phyloP scores from a whole-genome alignment of 306 rosid species.

The Prunus mira region DNA sequence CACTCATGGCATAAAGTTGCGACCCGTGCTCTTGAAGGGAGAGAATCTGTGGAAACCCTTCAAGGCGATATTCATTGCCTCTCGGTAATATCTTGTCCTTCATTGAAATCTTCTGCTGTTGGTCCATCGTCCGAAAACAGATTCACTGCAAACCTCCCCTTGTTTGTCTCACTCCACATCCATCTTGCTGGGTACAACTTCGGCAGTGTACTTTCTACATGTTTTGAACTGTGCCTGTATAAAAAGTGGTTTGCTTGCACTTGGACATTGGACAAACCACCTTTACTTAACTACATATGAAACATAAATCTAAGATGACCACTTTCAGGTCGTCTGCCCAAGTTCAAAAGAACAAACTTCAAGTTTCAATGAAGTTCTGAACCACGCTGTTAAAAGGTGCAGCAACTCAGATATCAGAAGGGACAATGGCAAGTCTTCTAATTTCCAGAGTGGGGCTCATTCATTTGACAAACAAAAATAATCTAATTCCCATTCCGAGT shows the following conservation, averaged over 20 bases:
- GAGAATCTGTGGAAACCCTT: neutral
- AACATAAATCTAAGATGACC: neutral
- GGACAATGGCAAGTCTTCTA: neutral
- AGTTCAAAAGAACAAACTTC: neutral
- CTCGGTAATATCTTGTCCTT: neutral
- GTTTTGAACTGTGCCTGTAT: neutral
- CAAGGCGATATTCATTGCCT: neutral
- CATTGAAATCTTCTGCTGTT: neutral
- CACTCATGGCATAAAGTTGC: neutral
- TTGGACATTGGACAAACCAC: neutral
- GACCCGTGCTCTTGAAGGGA: neutral
- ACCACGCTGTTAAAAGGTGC: neutral
- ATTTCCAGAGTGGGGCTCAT: neutral
- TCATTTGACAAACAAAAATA: neutral
- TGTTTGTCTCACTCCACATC: neutral
- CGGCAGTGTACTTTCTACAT: neutral
- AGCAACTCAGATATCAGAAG: neutral
- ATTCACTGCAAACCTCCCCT: neutral
- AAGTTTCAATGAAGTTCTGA: neutral
- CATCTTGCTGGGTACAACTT: neutral
- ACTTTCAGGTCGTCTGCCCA: neutral
- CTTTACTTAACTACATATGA: neutral
- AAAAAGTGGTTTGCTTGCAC: neutral
- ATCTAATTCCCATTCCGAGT: conserved; percentile 23
- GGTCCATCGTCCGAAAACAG: neutral